Evolutionary conservation across 257 asterid genomes (phyloP).

Genomic region (Solanum commersonii): DNA sequence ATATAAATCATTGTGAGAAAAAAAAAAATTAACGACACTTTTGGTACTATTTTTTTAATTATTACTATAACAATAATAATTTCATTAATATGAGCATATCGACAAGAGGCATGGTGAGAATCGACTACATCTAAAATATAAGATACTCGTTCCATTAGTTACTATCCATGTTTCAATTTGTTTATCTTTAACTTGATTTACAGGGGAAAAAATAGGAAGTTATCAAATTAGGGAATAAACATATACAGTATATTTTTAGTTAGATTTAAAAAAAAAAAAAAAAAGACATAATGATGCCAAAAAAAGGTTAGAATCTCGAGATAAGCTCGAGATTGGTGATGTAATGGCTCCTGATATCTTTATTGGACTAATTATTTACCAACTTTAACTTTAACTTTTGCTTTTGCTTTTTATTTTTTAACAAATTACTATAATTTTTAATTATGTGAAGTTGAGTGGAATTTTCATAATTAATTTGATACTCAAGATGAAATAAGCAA

Average conservation of each 20-base stretch:
- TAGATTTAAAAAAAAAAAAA: no score
- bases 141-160: not conserved
- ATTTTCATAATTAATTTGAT: not conserved
- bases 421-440: not conserved
- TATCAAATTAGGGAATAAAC: not conserved
- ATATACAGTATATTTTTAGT: no score
- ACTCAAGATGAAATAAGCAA: no score
- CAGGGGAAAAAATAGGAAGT: not conserved
- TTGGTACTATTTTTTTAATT: not conserved
- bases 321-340: slow-evolving; percentile 36
- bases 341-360: slow-evolving; percentile 33
- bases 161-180: not conserved
- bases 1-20: not conserved
- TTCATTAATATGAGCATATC: not conserved
- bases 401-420: not conserved
- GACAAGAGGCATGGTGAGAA: not conserved
- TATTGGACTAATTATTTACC: slow-evolving; percentile 11
- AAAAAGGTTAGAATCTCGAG: slow-evolving; percentile 50
- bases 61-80: not conserved
- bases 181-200: not conserved
- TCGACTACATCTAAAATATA: not conserved
- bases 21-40: not conserved
- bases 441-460: not conserved
- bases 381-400: not conserved
- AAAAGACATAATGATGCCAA: slow-evolving; percentile 7